Evolutionary conservation across 2,329 filamentous ascomycete genomes (phyloP).

Genomic region (Trichoderma sp.): DNA sequence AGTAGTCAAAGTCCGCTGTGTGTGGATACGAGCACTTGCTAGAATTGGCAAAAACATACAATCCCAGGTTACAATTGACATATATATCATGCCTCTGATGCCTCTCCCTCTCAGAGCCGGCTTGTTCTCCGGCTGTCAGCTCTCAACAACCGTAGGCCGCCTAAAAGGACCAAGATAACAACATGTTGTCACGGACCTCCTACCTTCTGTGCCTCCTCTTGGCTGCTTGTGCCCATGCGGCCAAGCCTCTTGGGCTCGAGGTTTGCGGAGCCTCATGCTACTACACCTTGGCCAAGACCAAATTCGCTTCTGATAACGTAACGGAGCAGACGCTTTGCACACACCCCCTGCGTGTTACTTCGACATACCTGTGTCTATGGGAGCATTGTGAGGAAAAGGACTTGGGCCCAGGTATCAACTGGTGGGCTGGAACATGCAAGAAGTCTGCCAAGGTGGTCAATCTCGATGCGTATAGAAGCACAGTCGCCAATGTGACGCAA

Average conservation of each 20-base stretch:
- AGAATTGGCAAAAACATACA: not conserved
- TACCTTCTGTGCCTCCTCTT: conserved; percentile 15
- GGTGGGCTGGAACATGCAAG: conserved; percentile 23
- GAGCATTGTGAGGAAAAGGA: conserved; percentile 21
- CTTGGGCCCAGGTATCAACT: conserved; percentile 19
- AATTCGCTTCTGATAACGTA: conserved; percentile 18
- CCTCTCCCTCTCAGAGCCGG: not conserved
- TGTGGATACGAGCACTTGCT: conserved; percentile 1
- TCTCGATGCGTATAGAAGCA: conserved; percentile 11
- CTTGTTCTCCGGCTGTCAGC: not conserved
- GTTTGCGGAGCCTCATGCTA: conserved; percentile 25
- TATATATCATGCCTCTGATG: not conserved
- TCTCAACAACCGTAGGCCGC: not conserved
- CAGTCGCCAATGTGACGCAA: conserved; percentile 19
- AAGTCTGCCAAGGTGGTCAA: conserved; percentile 22
- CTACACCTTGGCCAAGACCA: conserved; percentile 22
- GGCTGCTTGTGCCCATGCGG: conserved; percentile 15
- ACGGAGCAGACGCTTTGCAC: conserved; percentile 22
- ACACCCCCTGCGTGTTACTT: conserved; percentile 22
- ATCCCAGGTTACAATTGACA: not conserved
- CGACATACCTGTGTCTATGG: conserved; percentile 23
- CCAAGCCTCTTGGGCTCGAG: conserved; percentile 23
- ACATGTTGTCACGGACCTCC: conserved; percentile 11
- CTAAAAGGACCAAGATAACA: not conserved
- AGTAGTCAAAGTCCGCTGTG: not conserved